Percentiles rank a stretch among this genome's conserved stretches.
phyloP scores from a whole-genome alignment of 495 filamentous ascomycete genomes.

The Acidomyces sp. region DNA sequence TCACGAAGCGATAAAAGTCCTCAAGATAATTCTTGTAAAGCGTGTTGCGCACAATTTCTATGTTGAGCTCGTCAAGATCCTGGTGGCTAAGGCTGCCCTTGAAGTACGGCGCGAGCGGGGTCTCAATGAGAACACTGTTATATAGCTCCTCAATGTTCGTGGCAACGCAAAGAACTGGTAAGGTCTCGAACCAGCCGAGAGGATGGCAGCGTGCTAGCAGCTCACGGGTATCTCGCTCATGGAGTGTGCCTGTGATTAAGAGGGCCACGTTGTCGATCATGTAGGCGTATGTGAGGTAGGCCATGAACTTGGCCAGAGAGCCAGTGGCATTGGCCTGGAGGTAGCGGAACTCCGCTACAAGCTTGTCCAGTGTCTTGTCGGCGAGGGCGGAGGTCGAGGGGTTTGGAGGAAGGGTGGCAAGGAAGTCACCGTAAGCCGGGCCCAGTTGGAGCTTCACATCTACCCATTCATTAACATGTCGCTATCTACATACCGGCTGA shows the following conservation, averaged over 20 bases:
- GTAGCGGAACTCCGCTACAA: slow-evolving; percentile 95
- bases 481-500: not conserved
- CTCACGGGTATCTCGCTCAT: slow-evolving; percentile 94
- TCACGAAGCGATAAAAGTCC: slow-evolving; percentile 89
- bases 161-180: slow-evolving; percentile 94
- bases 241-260: slow-evolving; percentile 93
- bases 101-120: slow-evolving; percentile 90
- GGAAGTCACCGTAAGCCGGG: slow-evolving; percentile 94
- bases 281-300: slow-evolving; percentile 96
- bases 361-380: slow-evolving; percentile 90
- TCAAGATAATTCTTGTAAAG: slow-evolving; percentile 99
- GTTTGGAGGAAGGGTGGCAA: slow-evolving; percentile 85
- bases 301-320: slow-evolving; percentile 81
- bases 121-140: slow-evolving; percentile 94
- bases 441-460: slow-evolving; percentile 96
- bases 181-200: slow-evolving; percentile 95
- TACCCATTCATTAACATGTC: no score
- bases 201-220: slow-evolving; percentile 93
- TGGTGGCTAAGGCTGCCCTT: slow-evolving; percentile 88
- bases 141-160: slow-evolving; percentile 98
- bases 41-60: slow-evolving; percentile 97
- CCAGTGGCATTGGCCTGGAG: slow-evolving; percentile 83
- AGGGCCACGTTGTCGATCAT: slow-evolving; percentile 99
- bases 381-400: slow-evolving; percentile 92
- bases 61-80: slow-evolving; percentile 97